Percentiles rank a stretch among this genome's conserved stretches.
phyloP scores from a whole-genome alignment of 331 rosid genomes.

The Malus hybrid region DNA sequence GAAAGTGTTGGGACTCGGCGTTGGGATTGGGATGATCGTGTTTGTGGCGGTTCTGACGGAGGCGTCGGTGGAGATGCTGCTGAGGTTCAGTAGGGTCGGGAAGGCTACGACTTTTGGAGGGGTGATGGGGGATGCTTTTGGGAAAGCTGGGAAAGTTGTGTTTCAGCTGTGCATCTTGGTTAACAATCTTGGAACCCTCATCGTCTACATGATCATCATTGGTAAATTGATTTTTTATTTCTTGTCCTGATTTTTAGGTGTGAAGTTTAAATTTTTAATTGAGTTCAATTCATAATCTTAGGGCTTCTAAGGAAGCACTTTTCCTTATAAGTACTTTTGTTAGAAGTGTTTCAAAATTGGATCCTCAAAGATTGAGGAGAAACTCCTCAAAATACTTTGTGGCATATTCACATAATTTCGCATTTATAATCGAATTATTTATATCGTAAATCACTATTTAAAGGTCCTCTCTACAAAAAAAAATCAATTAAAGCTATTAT shows the following conservation, averaged over 20 bases:
- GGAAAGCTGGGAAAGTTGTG: constrained; percentile 30
- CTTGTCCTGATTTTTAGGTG: not conserved
- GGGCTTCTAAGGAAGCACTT: too few relatives aligned
- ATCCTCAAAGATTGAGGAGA: too few relatives aligned
- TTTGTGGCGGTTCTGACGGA: constrained; percentile 47
- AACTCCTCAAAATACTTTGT: too few relatives aligned
- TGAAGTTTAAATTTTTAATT: not conserved
- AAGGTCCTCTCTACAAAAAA: too few relatives aligned
- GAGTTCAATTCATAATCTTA: not conserved
- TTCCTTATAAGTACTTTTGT: too few relatives aligned
- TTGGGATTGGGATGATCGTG: constrained; percentile 37
- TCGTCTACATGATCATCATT: constrained; percentile 57
- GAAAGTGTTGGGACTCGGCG: constrained; percentile 45
- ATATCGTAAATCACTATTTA: too few relatives aligned
- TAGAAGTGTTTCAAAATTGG: too few relatives aligned
- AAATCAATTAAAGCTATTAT: too few relatives aligned
- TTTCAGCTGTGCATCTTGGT: constrained; percentile 44
- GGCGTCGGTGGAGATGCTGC: constrained; percentile 43
- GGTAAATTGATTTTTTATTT: constrained; percentile 19
- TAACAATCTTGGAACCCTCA: constrained; percentile 59
- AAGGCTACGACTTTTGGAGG: constrained; percentile 32
- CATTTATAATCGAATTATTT: too few relatives aligned
- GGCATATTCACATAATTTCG: too few relatives aligned
- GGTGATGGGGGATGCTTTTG: constrained; percentile 47
- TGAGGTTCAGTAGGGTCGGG: constrained; percentile 48